A percentile compares a stretch with the other conserved stretches of the same genome.
Evolutionary conservation across 768 basidiomycete species (phyloP).

Genomic region (Mycena chlorophos): DNA sequence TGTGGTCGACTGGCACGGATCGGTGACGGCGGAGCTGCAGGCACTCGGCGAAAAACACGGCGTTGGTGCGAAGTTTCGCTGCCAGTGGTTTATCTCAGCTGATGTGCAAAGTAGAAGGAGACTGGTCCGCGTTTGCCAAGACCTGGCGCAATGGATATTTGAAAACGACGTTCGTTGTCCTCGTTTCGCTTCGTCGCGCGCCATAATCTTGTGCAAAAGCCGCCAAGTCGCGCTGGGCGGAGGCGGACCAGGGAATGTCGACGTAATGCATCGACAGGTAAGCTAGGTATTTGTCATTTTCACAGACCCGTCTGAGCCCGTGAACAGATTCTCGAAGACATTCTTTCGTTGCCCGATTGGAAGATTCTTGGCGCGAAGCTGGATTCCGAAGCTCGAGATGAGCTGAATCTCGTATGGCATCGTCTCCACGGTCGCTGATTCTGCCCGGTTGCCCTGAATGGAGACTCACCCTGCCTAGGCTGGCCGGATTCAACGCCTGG

Average conservation of each 20-base stretch:
- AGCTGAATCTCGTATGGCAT: slow-evolving; percentile 61
- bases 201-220: slow-evolving; percentile 30
- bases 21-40: slow-evolving; percentile 33
- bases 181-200: neutral
- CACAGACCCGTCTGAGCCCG: neutral
- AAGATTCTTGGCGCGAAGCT: slow-evolving; percentile 44
- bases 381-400: slow-evolving; percentile 42
- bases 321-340: slow-evolving; percentile 54
- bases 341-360: slow-evolving; percentile 55
- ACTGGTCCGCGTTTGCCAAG: slow-evolving; percentile 52
- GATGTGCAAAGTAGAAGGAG: slow-evolving; percentile 22
- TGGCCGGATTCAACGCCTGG: slow-evolving; percentile 59
- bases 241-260: slow-evolving; percentile 50
- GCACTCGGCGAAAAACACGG: slow-evolving; percentile 30
- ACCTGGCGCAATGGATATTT: slow-evolving; percentile 61
- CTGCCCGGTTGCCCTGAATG: neutral
- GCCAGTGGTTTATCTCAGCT: no score
- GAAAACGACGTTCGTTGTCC: slow-evolving; percentile 41
- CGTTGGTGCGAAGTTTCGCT: slow-evolving; percentile 25
- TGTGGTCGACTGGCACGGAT: slow-evolving; percentile 46
- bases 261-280: slow-evolving; percentile 58
- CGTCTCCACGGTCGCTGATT: slow-evolving; percentile 44
- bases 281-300: neutral
- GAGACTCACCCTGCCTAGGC: slow-evolving; percentile 31
- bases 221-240: slow-evolving; percentile 45